Conservation (phyloP, 2,329 filamentous ascomycete species). For the Cercospora sp. region DNA sequence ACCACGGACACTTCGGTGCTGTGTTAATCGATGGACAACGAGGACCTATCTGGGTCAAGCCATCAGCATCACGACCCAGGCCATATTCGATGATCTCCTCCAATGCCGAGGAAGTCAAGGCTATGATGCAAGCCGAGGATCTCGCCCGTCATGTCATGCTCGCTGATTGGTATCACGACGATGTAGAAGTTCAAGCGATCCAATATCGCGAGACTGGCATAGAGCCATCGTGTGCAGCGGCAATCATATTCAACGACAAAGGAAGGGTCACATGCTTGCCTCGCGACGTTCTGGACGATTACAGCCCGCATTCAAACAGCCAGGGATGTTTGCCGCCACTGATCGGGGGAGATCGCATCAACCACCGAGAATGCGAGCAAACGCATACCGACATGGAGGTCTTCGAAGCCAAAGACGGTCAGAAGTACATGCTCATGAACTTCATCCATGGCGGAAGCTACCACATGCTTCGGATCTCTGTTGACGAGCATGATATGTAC, state of each 20-base stretch:
- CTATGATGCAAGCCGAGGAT: constrained; percentile 20
- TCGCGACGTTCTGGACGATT: constrained; percentile 11
- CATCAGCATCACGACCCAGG: constrained; percentile 19
- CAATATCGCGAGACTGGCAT: constrained; percentile 22
- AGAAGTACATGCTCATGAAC: constrained; percentile 24
- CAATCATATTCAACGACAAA: constrained; percentile 22
- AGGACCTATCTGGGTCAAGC: constrained; percentile 25
- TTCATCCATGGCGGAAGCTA: constrained; percentile 27
- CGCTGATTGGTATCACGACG: constrained; percentile 23
- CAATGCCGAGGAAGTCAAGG: constrained; percentile 14
- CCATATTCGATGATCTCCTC: constrained; percentile 21
- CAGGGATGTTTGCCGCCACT: constrained; percentile 21
- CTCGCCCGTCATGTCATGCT: constrained; percentile 19
- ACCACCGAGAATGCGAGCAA: constrained; percentile 22
- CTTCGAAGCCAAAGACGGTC: constrained; percentile 20
- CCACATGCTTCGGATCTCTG: constrained; percentile 25
- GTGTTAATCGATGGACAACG: constrained; percentile 24
- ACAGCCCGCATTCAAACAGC: constrained; percentile 12
- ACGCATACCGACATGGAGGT: constrained; percentile 24
- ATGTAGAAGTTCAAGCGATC: constrained; percentile 14
- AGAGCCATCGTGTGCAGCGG: constrained; percentile 21
- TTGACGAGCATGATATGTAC: constrained; percentile 28
- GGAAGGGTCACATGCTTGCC: constrained; percentile 15
- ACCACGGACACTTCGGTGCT: constrained; percentile 26
- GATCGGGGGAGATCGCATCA: constrained; percentile 20